Conservation (phyloP, 202 grass and related monocot genomes). For the Thinopyrum obtusiflorum region DNA sequence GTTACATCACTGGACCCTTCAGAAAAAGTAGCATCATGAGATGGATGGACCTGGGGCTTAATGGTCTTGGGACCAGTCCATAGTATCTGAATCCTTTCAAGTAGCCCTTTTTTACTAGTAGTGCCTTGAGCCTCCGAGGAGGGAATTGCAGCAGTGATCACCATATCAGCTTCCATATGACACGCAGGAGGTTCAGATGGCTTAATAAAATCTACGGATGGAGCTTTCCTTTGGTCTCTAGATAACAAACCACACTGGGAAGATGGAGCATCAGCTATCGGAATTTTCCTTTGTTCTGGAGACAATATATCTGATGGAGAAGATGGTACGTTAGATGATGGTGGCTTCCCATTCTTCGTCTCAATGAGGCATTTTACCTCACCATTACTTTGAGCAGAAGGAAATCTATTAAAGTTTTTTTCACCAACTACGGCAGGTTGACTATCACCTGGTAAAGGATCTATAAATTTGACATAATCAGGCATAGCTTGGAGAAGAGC, state of each 20-base stretch:
- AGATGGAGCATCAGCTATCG: neutral
- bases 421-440: slow-evolving; percentile 34
- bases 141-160: slow-evolving; percentile 8
- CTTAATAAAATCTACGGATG: slow-evolving; percentile 8
- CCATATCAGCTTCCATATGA: slow-evolving; percentile 34
- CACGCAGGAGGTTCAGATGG: slow-evolving; percentile 18
- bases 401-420: neutral
- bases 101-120: slow-evolving; percentile 33
- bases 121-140: slow-evolving; percentile 28
- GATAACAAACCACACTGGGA: slow-evolving; percentile 8
- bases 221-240: neutral
- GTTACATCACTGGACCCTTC: slow-evolving; percentile 26
- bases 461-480: slow-evolving; percentile 39
- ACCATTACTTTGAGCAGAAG: slow-evolving; percentile 36
- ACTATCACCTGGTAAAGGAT: slow-evolving; percentile 16
- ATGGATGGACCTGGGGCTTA: slow-evolving; percentile 31
- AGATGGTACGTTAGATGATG: slow-evolving; percentile 22
- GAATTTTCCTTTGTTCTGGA: slow-evolving; percentile 14
- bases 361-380: slow-evolving; percentile 11
- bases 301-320: slow-evolving; percentile 35
- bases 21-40: slow-evolving; percentile 24
- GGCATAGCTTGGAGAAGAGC: slow-evolving; percentile 54
- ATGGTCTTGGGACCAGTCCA: slow-evolving; percentile 28
- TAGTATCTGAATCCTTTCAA: slow-evolving; percentile 48
- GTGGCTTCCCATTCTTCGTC: slow-evolving; percentile 21